phyloP scores from a whole-genome alignment of 2,329 filamentous ascomycete genomes.

The Exophiala sp. region DNA sequence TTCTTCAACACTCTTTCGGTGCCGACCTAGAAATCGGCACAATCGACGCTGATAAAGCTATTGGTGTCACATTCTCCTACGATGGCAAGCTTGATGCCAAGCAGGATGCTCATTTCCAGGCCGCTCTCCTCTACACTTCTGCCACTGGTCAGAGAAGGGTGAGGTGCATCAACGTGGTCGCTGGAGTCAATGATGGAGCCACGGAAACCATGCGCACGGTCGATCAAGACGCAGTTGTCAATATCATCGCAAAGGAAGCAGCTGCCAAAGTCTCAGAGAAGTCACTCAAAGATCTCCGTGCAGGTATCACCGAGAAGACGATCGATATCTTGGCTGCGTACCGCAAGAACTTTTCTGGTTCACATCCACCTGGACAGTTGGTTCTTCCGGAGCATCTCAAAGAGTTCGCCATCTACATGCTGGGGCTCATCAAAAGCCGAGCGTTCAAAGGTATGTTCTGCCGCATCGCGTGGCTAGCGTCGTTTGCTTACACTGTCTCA shows the following conservation, averaged over 20 bases:
- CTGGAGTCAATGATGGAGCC: conserved; percentile 81
- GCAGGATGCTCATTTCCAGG: conserved; percentile 96
- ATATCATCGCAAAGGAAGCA: conserved; percentile 85
- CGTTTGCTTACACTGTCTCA: background rate
- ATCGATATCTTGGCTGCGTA: conserved; percentile 91
- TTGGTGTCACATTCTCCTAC: conserved; percentile 87
- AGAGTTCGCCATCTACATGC: conserved; percentile 94
- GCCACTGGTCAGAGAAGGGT: conserved; percentile 84
- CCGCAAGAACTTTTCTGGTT: conserved; percentile 83
- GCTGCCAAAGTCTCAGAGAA: conserved; percentile 77
- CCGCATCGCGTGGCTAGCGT: background rate
- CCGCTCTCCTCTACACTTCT: conserved; percentile 89
- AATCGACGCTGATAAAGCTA: conserved; percentile 88
- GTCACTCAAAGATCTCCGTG: conserved; percentile 78
- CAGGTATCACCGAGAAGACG: conserved; percentile 80
- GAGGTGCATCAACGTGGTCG: conserved; percentile 88
- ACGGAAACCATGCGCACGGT: conserved; percentile 86
- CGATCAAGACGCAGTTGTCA: conserved; percentile 89
- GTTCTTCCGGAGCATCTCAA: conserved; percentile 95
- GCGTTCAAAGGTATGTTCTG: conserved; percentile 68
- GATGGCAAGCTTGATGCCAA: conserved; percentile 97
- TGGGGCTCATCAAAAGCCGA: conserved; percentile 82
- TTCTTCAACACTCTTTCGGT: conserved; percentile 90
- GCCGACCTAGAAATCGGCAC: conserved; percentile 91
- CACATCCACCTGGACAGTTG: conserved; percentile 84